Evolutionary conservation across 352 stramenopile genomes (phyloP).

Genomic region (Stramenopiles sp.): DNA sequence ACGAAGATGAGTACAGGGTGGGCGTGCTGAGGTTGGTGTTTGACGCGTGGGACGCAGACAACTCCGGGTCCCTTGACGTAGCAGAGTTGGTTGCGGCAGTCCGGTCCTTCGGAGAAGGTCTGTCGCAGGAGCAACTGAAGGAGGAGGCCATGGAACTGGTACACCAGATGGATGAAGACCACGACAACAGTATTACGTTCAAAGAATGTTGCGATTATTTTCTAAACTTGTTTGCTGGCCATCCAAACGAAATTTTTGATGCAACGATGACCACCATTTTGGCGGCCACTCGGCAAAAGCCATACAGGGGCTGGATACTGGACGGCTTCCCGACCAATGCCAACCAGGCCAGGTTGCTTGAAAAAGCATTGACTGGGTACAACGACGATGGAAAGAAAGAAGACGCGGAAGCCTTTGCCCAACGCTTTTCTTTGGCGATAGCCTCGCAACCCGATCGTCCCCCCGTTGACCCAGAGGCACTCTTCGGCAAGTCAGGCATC

Average conservation of each 20-base stretch:
- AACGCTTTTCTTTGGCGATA: not conserved
- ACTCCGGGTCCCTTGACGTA: not conserved
- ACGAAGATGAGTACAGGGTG: not conserved
- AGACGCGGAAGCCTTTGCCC: not conserved
- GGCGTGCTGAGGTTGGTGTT: not conserved
- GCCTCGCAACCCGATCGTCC: not conserved
- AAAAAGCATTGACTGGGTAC: not conserved
- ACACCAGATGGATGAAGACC: not conserved
- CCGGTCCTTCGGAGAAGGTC: not conserved
- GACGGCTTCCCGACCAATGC: not conserved
- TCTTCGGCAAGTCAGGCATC: not conserved
- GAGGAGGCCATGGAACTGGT: not conserved
- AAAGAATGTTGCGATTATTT: not conserved
- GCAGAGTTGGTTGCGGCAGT: not conserved
- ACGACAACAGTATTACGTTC: not conserved
- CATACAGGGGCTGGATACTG: not conserved
- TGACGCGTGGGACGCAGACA: not conserved
- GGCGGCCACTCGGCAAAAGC: not conserved
- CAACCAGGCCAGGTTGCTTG: not conserved
- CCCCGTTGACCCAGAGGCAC: not conserved
- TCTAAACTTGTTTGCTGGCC: not conserved
- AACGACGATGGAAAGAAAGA: not conserved
- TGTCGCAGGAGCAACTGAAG: not conserved
- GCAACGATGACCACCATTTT: not conserved
- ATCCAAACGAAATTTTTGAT: slow-evolving; percentile 7